Evolutionary conservation across 345 rosid species (phyloP), one percentile per base, ranked within the genome.

Genomic region (Excoecaria cochinchinensis): DNA sequence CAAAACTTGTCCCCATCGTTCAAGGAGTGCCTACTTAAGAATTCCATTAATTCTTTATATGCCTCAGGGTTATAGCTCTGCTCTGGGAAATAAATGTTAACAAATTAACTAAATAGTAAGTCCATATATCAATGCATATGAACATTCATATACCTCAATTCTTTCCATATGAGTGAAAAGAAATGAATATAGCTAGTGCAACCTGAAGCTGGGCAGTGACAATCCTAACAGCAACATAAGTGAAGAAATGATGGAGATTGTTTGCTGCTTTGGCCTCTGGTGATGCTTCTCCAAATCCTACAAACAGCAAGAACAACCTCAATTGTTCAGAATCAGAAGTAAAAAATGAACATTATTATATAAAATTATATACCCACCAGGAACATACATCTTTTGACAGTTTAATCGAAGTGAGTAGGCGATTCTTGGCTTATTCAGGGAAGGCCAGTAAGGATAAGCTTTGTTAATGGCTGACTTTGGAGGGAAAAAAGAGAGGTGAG

Each of bases 31-130:
- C 77, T 85, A 4, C 77, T 71, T 78, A 92, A 44, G 65, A 89
- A 92, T 16, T 89, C 95, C 79, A 75, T 86, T 39, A 94, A 36
- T 63, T 94, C 97, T 63, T 84, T 24, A 50, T 90, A 88, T n/a
- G 93, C 98, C 79, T 91, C 97, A 3, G 81, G 82, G 80, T 87
- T 94, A 70, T 92, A 94, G 84, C 94, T 92, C 98, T 94, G 88
- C 78, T 69, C 76, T 56, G 66, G 69, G 67, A 76, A 15, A 4
- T 24, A 58, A 47, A 42, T 12, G 59, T 69, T 70, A 39, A 63
- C 31, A 76, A 74, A 74, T 50, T 47, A 15, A 25, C 69, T 42
- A 4, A n/a, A 14, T n/a, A n/a, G n/a, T n/a, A n/a, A n/a, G n/a
- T n/a, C n/a, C n/a, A n/a, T n/a, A n/a, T n/a, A n/a, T n/a, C n/a